Evolutionary conservation across 2,329 filamentous ascomycete species (phyloP), one percentile per base, ranked within the genome.

Genomic region (Arthrinium phaeospermum): DNA sequence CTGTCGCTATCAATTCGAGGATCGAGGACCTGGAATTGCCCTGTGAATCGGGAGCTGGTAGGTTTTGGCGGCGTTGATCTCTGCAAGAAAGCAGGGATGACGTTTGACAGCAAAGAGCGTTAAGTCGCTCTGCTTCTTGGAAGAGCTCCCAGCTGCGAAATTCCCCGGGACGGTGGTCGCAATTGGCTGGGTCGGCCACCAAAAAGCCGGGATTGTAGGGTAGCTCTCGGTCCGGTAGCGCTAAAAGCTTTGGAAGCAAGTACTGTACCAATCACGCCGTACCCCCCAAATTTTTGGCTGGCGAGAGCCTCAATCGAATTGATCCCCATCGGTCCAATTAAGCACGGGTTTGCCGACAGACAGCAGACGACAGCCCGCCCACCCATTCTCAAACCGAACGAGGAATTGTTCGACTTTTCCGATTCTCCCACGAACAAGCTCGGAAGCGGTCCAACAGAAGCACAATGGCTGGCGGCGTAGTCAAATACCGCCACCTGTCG

Each of bases 401-500:
- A 61, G 24, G 27, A 34, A 61, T 34, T 61, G 53, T 14, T 61
- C 53, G 53, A 22, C 27, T 14, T 61, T 67, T 30, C 16, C 64
- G 10, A 24, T 16, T 8, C 37, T 14, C 37, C 22, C 44, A 30
- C 13, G 14, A 68, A 4, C 13, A 46, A 22, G 67, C 44, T 47
- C 41, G 41, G 41, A 68, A 46, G 14, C 34, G 34, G 34, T 22
- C 67, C 41, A 47, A 27, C 41, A 47, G 24, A 47, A 16, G 27
- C 27, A 73, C 69, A 71, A 98, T 98, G 95, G 95, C 94, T 76
- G 95, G 95, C 79, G 94, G 94, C 76, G 88, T 91, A 76, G 89
- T 94, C 82, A 97, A 95, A 86, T 98, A 96, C 86, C 92, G 96
- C 77, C 94, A 97, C 83, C 87, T 99, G 74, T 92, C 91, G 84